Percentiles rank a stretch among this genome's conserved stretches.
Conservation (phyloP, 805 yeast genomes). For the Hagleromyces aurorensis region DNA sequence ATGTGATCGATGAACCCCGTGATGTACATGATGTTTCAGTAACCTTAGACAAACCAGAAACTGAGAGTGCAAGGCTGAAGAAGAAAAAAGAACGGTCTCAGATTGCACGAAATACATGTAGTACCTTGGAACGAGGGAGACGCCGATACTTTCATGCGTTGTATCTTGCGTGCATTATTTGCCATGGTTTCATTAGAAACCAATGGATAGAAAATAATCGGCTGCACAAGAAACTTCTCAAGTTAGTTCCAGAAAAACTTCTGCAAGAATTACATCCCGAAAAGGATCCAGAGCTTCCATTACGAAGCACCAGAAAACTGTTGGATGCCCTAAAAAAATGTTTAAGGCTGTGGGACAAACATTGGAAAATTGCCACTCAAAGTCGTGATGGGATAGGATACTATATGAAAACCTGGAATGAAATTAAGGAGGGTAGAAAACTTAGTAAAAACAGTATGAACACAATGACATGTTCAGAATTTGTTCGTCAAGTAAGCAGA, state of each 20-base stretch:
- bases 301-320: slow-evolving; percentile 51
- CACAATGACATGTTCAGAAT: slow-evolving; percentile 34
- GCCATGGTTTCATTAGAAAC: slow-evolving; percentile 65
- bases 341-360: slow-evolving; percentile 52
- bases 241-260: slow-evolving; percentile 41
- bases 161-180: slow-evolving; percentile 48
- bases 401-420: slow-evolving; percentile 42
- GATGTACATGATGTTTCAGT: slow-evolving; percentile 24
- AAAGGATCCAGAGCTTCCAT: slow-evolving; percentile 30
- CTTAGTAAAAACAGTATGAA: slow-evolving; percentile 16
- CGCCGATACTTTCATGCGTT: slow-evolving; percentile 53
- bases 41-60: slow-evolving; percentile 17
- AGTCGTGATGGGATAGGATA: slow-evolving; percentile 25
- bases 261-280: slow-evolving; percentile 43
- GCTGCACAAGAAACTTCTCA: slow-evolving; percentile 36
- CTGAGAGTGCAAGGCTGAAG: slow-evolving; percentile 14
- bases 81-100: slow-evolving; percentile 12
- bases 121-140: slow-evolving; percentile 46
- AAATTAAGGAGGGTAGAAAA: slow-evolving; percentile 25
- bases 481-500: slow-evolving; percentile 35
- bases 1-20: slow-evolving; percentile 13
- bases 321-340: slow-evolving; percentile 69
- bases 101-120: slow-evolving; percentile 32
- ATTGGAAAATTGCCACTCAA: slow-evolving; percentile 43
- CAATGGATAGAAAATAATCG: slow-evolving; percentile 55